Evolutionary conservation across 768 basidiomycete species (phyloP).

Genomic region (Naganishia antarctica): DNA sequence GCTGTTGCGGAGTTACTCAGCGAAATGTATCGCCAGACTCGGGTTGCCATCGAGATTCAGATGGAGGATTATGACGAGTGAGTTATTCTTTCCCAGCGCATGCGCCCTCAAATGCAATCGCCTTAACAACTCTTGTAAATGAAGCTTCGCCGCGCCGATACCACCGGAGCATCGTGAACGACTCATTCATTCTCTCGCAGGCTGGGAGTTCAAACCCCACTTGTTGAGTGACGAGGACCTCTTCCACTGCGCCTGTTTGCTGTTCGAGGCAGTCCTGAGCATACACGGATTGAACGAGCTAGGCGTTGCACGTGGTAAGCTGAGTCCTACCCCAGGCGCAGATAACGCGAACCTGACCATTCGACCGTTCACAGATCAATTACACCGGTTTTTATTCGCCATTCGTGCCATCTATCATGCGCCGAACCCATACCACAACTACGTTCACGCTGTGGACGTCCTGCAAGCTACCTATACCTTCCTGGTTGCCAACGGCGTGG

Average conservation of each 20-base stretch:
- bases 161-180: slow-evolving; percentile 54
- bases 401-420: slow-evolving; percentile 86
- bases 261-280: slow-evolving; percentile 79
- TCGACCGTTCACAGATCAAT: slow-evolving; percentile 57
- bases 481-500: slow-evolving; percentile 69
- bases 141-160: slow-evolving; percentile 52
- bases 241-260: slow-evolving; percentile 69
- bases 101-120: too few relatives aligned
- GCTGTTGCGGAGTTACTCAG: slow-evolving; percentile 72
- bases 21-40: slow-evolving; percentile 77
- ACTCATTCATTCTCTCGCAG: slow-evolving; percentile 65
- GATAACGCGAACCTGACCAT: not conserved
- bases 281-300: slow-evolving; percentile 60
- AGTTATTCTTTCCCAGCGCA: too few relatives aligned
- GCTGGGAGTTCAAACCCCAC: slow-evolving; percentile 89
- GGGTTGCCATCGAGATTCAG: slow-evolving; percentile 58
- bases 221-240: slow-evolving; percentile 75
- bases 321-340: not conserved
- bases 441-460: slow-evolving; percentile 92
- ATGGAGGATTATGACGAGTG: slow-evolving; percentile 43
- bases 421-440: slow-evolving; percentile 95
- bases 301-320: slow-evolving; percentile 47
- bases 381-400: slow-evolving; percentile 74
- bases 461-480: slow-evolving; percentile 87
- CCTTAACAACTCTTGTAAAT: slow-evolving; percentile 12